phyloP scores from a whole-genome alignment of 805 yeast genomes.

The Starmerella floris region DNA sequence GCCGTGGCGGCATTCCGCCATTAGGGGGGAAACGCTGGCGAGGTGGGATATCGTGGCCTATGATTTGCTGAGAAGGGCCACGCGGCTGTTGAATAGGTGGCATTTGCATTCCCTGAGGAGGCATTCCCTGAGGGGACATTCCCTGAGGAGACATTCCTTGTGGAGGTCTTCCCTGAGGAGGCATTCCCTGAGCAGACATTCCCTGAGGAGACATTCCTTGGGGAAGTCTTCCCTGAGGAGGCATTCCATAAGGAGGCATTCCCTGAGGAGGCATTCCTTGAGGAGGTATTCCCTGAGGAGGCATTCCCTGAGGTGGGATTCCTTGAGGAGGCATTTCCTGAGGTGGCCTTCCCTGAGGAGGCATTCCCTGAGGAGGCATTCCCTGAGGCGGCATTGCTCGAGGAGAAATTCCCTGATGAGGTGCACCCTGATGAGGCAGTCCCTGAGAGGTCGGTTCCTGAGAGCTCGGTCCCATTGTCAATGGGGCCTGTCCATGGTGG shows the following conservation, averaged over 20 bases:
- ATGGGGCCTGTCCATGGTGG: neutral
- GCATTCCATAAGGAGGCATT: neutral
- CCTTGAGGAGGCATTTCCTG: neutral
- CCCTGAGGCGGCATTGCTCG: neutral
- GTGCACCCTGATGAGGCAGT: neutral
- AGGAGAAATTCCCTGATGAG: neutral
- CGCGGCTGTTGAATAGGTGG: neutral
- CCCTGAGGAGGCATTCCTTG: neutral
- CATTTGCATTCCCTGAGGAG: neutral
- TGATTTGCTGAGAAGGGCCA: neutral
- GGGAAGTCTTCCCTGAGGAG: neutral
- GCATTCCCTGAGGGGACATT: conserved; percentile 1
- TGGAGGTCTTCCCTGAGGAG: neutral
- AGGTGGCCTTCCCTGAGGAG: neutral
- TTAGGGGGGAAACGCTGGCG: neutral
- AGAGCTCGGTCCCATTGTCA: neutral
- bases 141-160: conserved; percentile 1
- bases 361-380: neutral
- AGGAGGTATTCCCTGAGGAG: neutral
- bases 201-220: neutral
- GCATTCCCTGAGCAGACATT: neutral
- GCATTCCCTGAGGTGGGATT: neutral
- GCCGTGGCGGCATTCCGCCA: conserved; percentile 1
- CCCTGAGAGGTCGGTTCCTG: neutral
- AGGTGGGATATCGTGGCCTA: neutral